A percentile compares a stretch with the other conserved stretches of the same genome.
Conservation (phyloP, 2,329 filamentous ascomycete species). For the Arthrobotrys megalospora region DNA sequence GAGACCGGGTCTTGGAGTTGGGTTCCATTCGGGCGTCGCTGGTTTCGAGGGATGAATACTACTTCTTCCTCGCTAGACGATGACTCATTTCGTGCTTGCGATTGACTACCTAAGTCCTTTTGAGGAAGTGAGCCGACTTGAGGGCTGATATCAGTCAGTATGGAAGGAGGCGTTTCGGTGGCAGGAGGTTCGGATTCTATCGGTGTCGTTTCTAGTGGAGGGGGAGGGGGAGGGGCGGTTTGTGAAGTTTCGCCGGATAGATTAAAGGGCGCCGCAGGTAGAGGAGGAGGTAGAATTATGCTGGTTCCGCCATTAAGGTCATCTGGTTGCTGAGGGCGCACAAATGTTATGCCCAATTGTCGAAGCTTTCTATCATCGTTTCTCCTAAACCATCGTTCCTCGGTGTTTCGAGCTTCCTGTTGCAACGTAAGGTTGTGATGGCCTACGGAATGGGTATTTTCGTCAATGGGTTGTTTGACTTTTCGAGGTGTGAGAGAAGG, state of each 20-base stretch:
- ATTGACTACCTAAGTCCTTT: neutral
- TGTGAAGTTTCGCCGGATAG: neutral
- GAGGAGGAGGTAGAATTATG: neutral
- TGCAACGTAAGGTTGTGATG: conserved; percentile 68
- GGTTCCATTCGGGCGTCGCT: conserved; percentile 7
- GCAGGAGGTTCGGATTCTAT: neutral
- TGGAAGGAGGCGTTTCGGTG: neutral
- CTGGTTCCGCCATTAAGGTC: neutral
- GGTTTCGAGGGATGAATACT: conserved; percentile 49
- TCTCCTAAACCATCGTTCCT: conserved; percentile 65
- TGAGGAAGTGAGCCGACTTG: neutral
- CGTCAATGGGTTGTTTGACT: conserved; percentile 14
- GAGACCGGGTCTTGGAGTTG: neutral
- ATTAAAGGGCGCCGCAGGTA: neutral
- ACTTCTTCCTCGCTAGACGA: conserved; percentile 38
- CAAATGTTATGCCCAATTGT: conserved; percentile 45
- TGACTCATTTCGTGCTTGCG: neutral
- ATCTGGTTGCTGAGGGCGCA: conserved; percentile 31
- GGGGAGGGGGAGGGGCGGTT: neutral
- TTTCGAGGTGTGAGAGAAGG: neutral
- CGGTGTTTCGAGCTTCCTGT: conserved; percentile 75
- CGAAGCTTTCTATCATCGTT: conserved; percentile 53
- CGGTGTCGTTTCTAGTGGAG: neutral
- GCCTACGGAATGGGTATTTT: conserved; percentile 30
- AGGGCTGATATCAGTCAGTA: neutral